Base-by-base conservation (phyloP, 2,329 filamentous ascomycete species). In the Aurifilum marmelostoma region DNA sequence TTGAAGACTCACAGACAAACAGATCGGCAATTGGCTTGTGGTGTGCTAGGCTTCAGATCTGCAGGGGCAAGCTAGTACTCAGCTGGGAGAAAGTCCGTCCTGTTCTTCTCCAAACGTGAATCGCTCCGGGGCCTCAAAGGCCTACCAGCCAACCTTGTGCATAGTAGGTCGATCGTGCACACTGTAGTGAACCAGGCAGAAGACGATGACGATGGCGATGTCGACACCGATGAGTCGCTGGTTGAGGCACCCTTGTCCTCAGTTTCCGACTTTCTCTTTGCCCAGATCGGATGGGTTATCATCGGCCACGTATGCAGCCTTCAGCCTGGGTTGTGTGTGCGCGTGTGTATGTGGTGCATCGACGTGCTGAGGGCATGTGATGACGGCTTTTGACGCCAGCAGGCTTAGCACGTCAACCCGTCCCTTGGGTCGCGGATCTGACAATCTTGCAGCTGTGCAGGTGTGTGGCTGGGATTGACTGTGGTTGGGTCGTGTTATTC, bases 261-360 rank as follows among this genome's bases (percentile, higher is more conserved):
- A 47, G 6, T 47, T 24, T 24, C 21, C n/a, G 24, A 54, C 14
- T 29, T 16, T 27, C 50, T 27, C 24, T 16, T 16, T 16, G 50
- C 12, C n/a, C 50, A 27, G 50, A 27, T 52, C 27, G 41, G 58
- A 61, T 61, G 58, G 2, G 56, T 16, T 18, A 29, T 29, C 32
- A 18, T 21, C 29, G 6, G 56, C 56, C 56, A 59, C 56, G 56
- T 59, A 59, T 24, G 56, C 58, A 39, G 18, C 29, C 58, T 12
- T 60, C 58, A 60, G 58, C 58, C 58, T 63, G 60, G 39, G 12
- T 18, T 43, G 43, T 32, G 18, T 63, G 43, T 34, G 34, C 8
- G 34, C 8, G 34, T 34, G 34, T 32, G 18, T 63, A 29, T 27
- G 52, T 18, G 52, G 52, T 63, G 61, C 62, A 63, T 54, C 43